Conservation (phyloP, 169 alveolate genomes). For the Cystoisospora suis region DNA sequence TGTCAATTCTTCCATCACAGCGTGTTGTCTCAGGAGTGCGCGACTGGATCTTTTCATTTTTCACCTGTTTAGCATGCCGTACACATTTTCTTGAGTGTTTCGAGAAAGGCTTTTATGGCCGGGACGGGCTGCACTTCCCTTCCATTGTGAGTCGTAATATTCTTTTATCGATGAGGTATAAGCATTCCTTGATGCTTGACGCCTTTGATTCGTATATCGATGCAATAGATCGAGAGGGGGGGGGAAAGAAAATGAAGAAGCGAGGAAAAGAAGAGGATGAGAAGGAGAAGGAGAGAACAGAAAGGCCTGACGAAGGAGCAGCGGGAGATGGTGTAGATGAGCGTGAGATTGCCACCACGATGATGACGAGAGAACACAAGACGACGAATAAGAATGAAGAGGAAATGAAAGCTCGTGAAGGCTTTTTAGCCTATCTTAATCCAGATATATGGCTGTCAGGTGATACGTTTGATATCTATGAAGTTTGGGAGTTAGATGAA, state of each 20-base stretch:
- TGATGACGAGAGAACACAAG: too few relatives aligned
- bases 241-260: too few relatives aligned
- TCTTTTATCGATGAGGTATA: background rate
- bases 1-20: background rate
- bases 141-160: background rate
- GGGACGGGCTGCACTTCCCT: background rate
- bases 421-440: too few relatives aligned
- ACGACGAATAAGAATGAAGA: too few relatives aligned
- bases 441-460: background rate
- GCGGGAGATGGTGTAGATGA: background rate
- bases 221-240: too few relatives aligned
- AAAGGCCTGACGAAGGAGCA: background rate
- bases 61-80: conserved; percentile 22
- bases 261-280: too few relatives aligned
- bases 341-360: too few relatives aligned
- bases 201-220: too few relatives aligned
- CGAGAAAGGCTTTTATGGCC: background rate
- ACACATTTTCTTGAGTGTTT: conserved; percentile 5
- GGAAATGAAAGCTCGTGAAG: too few relatives aligned
- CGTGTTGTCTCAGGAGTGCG: background rate
- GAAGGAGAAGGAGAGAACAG: conserved; percentile 30
- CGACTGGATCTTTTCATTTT: background rate
- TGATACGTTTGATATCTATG: background rate
- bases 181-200: background rate
- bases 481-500: background rate